Evolutionary conservation across 305 asterid species (phyloP), one percentile per base, ranked within the genome.

Genomic region (Fraxinus platypoda): DNA sequence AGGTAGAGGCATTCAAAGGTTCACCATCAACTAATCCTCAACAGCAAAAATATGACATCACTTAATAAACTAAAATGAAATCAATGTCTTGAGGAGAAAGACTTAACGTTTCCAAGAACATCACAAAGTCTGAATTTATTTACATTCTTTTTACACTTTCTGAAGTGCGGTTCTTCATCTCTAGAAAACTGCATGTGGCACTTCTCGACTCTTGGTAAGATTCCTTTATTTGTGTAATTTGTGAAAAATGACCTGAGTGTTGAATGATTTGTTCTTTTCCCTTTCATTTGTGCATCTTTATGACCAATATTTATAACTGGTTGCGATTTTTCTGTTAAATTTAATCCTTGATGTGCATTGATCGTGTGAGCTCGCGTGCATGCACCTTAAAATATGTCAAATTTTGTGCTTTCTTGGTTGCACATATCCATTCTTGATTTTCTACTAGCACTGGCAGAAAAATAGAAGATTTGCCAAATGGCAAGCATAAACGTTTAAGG

Each of bases 401-500:
- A 13, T 23, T 68, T 70, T 70, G 74, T 66, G 25, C 30, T 15
- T 70, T 70, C 38, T 70, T 54, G 43, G 38, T 74, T 76, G 6
- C 31, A 74, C 75, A 30, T 17, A 52, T 62, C 46, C 4, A 11
- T 35, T 74, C 68, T 28, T 81, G 73, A 83, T 74, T 80, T 78
- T 85, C 31, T 74, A 72, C 72, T 76, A 28, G 80, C 82, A 38
- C 26, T 89, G 72, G 84, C 90, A 93, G 97, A 86, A 89, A 82
- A 64, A 38, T 85, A 28, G 94, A 92, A 82, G 94, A 90, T 78
- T 54, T 89, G 78, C 57, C 83, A 9, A 87, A 84, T 80, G 88
- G 87, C 87, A 89, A 88, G 80, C 80, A 90, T 83, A 88, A 89
- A 83, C 91, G 88, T 82, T 87, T 96, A 82, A 89, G 81, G 84